Conservation (phyloP, 139 green algal species). For the Picochlorum sp. region DNA sequence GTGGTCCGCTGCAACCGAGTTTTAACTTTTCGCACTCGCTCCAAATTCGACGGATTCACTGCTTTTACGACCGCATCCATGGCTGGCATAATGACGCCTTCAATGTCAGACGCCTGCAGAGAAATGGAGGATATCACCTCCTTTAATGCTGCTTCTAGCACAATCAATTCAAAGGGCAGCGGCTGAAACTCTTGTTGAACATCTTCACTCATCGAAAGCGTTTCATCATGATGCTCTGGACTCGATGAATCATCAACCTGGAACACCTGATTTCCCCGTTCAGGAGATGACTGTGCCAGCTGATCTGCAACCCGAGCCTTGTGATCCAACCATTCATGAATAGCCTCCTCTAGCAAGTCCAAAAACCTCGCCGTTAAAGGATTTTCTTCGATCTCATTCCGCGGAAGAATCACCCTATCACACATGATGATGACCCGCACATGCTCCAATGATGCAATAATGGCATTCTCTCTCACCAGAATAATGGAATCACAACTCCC, state of each 20-base stretch:
- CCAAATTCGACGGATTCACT: conserved; percentile 53
- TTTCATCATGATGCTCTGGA: not conserved
- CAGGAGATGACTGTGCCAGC: not conserved
- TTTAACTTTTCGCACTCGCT: conserved; percentile 72
- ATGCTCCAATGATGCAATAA: conserved; percentile 73
- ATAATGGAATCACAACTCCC: conserved; percentile 34
- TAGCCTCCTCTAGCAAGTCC: conserved; percentile 35
- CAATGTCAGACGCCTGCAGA: conserved; percentile 58
- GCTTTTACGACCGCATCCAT: conserved; percentile 62
- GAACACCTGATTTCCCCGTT: not conserved
- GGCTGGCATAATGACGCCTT: conserved; percentile 49
- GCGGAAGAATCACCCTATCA: conserved; percentile 45
- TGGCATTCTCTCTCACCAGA: conserved; percentile 69
- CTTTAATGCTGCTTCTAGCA: conserved; percentile 56
- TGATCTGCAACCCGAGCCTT: not conserved
- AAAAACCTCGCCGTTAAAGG: conserved; percentile 23
- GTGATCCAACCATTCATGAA: conserved; percentile 32
- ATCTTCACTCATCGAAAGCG: not conserved
- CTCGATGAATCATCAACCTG: not conserved
- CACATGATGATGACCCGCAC: conserved; percentile 66
- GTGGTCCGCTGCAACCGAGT: conserved; percentile 64
- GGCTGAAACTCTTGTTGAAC: conserved; percentile 3
- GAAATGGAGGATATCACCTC: conserved; percentile 32
- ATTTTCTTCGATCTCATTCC: conserved; percentile 30
- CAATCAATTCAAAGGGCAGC: conserved; percentile 66